Evolutionary conservation across 2,329 filamentous ascomycete genomes (phyloP), one percentile per base, ranked within the genome.

Genomic region (Colletotrichum theobromicola): DNA sequence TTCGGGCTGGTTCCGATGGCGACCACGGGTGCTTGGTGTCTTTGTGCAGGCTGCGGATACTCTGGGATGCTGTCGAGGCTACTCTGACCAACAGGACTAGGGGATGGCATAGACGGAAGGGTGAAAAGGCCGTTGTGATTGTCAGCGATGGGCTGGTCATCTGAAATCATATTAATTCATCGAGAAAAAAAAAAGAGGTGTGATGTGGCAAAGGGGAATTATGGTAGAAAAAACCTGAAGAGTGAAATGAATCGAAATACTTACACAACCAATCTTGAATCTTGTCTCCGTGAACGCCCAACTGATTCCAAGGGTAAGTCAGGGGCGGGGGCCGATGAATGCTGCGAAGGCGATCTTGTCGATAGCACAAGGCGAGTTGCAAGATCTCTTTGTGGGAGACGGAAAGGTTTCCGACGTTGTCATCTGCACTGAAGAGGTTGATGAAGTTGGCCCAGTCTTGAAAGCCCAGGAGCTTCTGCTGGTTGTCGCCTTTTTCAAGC

Each of bases 191-290:
- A 28, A 16, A 55, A 15, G 15, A 18, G 24, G 13, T 28, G 24
- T 1, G 13, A 18, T 55, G n/a, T 28, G 24, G 15, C 7, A 13
- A 46, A 1, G 24, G 24, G 6, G 24, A 12, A 2, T 8, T 4
- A 18, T 55, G 50, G 26, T 8, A 10, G 15, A 55, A 55, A 32
- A 4, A 60, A n/a, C 15, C 9, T 12, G 34, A n/a, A 18, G n/a
- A 32, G 9, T 15, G 30, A 10, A 34, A 34, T 7, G n/a, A 32
- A 12, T 32, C n/a, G 4, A n/a, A 76, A n/a, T 21, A 46, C 82
- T 76, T 77, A 85, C 84, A 80, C 46, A 85, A 79, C 84, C 84
- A 85, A 67, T 83, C 82, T 37, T 85, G 79, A 4, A 84, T 72
- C 18, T 72, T 78, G 13, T 80, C 74, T 5, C 74, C 77, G 8